These are phyloP conservation scores for Cunninghamia lanceolata DNA, from an alignment of 75 land plant species.

Conservation along the genomic window DNA sequence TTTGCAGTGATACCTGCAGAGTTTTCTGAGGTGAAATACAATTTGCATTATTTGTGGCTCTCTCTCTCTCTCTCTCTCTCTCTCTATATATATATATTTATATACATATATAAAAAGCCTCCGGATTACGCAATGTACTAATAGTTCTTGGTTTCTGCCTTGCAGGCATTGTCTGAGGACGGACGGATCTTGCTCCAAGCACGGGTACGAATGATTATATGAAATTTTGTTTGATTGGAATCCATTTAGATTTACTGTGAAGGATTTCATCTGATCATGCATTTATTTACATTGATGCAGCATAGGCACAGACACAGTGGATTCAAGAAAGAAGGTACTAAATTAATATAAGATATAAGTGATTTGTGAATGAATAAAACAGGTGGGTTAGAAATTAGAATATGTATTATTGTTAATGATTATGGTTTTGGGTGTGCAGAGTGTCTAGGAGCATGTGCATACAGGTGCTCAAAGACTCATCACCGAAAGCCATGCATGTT, in stretches of 20 bases:
- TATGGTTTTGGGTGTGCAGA: constrained; percentile 7
- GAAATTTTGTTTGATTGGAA: background rate
- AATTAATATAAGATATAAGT: background rate
- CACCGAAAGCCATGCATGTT: no score
- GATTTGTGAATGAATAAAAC: background rate
- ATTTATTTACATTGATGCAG: background rate
- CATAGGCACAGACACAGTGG: background rate
- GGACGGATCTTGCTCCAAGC: background rate
- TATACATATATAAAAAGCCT: no score
- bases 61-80: no score
- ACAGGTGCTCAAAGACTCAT: no score
- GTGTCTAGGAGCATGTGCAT: constrained; percentile 23
- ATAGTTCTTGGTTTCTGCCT: background rate
- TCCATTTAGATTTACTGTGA: no score
- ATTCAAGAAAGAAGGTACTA: background rate
- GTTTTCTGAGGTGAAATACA: background rate
- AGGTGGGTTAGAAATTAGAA: no score
- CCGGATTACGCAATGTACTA: background rate
- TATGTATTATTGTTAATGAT: background rate
- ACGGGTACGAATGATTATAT: background rate
- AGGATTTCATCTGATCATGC: background rate
- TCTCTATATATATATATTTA: no score
- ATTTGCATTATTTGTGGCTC: background rate
- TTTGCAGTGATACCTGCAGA: background rate
- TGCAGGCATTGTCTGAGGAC: background rate